Evolutionary conservation across 208 protist genomes (phyloP), one percentile per base, ranked within the genome.

Genomic region (Strigomonas oncopelti): DNA sequence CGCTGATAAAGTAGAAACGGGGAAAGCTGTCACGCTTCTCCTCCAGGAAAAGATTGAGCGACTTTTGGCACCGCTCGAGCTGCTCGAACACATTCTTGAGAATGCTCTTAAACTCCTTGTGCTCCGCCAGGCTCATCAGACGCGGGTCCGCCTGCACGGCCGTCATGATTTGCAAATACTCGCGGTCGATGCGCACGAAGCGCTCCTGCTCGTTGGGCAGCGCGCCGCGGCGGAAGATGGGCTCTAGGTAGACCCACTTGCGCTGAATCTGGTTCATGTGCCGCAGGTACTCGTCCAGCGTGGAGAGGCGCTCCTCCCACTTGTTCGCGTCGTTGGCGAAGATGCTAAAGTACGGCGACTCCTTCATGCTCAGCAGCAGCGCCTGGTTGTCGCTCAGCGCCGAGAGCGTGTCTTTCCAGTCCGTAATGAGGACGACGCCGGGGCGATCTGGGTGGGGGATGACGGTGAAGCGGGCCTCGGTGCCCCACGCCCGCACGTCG

Each of bases 1-100:
- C 98, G 77, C 97, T 98, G 80, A 99, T 98, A 80, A 99, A 99
- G 75, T 99, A 99, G 77, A 99, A 99, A 51, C 98, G 87, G n/a
- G 95, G 95, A 71, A 97, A 97, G 68, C 85, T 83, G 68, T 96
- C 90, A 27, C 98, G 92, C 83, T 99, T 99, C 55, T 96, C 85
- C 83, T 99, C 97, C 27, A 99, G 87, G 84, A 97, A 99, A 64
- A 97, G 87, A 74, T 96, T 97, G 11, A 99, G 88, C 27, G 97
- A 96, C 74, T 97, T 96, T 71, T 99, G 97, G 72, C 97, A 98
- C 18, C 91, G 86, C 38, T 98, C 96, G n/a, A 99, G 86, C 82
- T 98, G 95, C 72, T 98, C 94, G 16, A 97, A 72, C 20, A 99
- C 92, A 61, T 83, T 87, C 48, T 73, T 75, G 51, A 98, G 86